Base-by-base conservation (phyloP, 2,329 filamentous ascomycete species). In the Rutstroemia sp. region DNA sequence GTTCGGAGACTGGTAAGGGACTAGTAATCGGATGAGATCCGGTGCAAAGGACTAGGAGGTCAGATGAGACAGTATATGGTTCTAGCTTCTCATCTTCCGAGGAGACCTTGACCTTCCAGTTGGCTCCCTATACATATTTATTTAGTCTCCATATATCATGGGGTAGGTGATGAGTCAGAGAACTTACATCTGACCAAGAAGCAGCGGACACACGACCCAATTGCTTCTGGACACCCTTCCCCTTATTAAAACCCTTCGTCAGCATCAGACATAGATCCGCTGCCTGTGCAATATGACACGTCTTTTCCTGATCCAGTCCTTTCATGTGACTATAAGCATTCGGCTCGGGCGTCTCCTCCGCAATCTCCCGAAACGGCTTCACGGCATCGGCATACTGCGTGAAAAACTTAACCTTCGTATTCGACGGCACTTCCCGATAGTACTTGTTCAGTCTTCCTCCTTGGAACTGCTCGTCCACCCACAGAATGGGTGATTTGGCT, bases 391-490 rank as follows among this genome's bases (percentile, higher is more conserved):
- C 80, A 67, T 78, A 85, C 27, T 78, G 72, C 57, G 81, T 70
- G 65, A 86, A 85, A 21, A 82, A 72, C 46, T 76, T 75, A 44
- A 81, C 81, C 64, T 81, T 84, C 57, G 82, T 86, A 66, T 86
- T 86, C 67, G 75, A 77, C 16, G 82, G 82, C 19, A 85, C 82
- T 64, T 84, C 81, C 48, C 81, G 75, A 65, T 86, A 86, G 64
- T 73, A 74, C 57, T 73, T 71, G 61, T 78, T 72, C 34, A 82
- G 71, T 44, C 78, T 71, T 4, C 79, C 79, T 27, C 71, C 81
- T 23, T 76, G 69, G 63, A 85, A 84, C 2, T 68, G 65, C 37
- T 79, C 74, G 64, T 85, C 82, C 42, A 84, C 72, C 83, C 82
- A 86, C 51, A 80, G 67, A 49, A 85, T 75, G 14, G 75, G 75